These are phyloP conservation scores for Staphylotrichum longicolle DNA, from an alignment of 495 filamentous ascomycete genomes.

Conservation along the genomic window DNA sequence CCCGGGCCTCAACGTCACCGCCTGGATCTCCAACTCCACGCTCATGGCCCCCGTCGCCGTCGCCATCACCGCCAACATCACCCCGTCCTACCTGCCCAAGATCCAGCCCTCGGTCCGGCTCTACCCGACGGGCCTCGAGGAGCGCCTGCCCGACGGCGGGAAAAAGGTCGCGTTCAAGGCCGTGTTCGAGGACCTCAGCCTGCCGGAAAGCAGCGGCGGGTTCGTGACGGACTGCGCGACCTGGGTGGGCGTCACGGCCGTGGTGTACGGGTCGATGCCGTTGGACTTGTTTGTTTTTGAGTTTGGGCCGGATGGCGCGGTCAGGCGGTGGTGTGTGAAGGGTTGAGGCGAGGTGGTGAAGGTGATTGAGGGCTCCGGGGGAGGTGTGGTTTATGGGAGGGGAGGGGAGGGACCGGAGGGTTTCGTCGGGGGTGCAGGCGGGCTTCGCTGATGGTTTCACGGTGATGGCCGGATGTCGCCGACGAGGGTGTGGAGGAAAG, in stretches of 20 bases:
- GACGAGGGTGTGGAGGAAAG: too few species aligned
- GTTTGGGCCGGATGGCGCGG: conserved; percentile 35
- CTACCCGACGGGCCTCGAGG: conserved; percentile 44
- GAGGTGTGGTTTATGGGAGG: not conserved
- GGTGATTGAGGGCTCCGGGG: conserved; percentile 20
- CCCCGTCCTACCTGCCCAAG: conserved; percentile 27
- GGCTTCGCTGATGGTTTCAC: too few species aligned
- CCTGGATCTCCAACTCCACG: conserved; percentile 53
- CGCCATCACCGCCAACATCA: conserved; percentile 33
- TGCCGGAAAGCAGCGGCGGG: conserved; percentile 15
- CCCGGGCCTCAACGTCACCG: conserved; percentile 45
- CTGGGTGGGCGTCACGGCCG: conserved; percentile 39
- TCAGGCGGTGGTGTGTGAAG: conserved; percentile 41
- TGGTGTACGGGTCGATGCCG: conserved; percentile 39
- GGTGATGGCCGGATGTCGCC: too few species aligned
- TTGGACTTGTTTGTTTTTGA: conserved; percentile 48
- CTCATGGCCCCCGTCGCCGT: conserved; percentile 39
- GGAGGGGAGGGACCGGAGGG: too few species aligned
- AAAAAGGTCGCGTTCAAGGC: conserved; percentile 42
- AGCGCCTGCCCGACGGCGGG: conserved; percentile 31
- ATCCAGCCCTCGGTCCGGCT: conserved; percentile 33
- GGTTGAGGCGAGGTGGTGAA: conserved; percentile 38
- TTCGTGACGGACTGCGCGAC: conserved; percentile 40
- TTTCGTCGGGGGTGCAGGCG: too few species aligned
- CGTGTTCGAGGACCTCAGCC: conserved; percentile 39